phyloP scores from a whole-genome alignment of 495 filamentous ascomycete genomes.

The Daldinia caldariorum region DNA sequence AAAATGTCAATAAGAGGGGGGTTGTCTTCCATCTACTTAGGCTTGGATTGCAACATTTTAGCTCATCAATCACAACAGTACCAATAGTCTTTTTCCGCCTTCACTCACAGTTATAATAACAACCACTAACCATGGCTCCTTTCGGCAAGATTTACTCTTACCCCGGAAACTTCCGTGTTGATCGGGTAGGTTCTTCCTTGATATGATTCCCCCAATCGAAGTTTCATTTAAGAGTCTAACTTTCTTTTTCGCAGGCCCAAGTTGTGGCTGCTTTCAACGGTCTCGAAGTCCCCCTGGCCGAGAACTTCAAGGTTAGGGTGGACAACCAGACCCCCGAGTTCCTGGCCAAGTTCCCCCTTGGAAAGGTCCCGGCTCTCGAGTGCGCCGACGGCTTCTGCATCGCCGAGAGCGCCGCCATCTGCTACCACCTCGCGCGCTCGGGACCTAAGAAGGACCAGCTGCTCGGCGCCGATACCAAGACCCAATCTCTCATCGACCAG shows the following conservation, averaged over 20 bases:
- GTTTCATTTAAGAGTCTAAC: conserved; percentile 1
- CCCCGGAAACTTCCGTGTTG: conserved; percentile 58
- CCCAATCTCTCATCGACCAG: conserved; percentile 60
- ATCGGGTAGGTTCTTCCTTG: conserved; percentile 53
- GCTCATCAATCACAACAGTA: conserved; percentile 25
- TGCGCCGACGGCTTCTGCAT: conserved; percentile 62
- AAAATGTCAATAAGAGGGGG: neutral
- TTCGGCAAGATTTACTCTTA: conserved; percentile 64
- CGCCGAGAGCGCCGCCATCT: conserved; percentile 66
- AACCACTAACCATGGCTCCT: conserved; percentile 56
- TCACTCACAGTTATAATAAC: neutral
- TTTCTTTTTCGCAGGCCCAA: conserved; percentile 51
- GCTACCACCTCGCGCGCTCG: conserved; percentile 61
- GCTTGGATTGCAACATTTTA: conserved; percentile 42
- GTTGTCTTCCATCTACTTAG: neutral
- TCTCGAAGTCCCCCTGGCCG: conserved; percentile 54
- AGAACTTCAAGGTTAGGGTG: conserved; percentile 54
- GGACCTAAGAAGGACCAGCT: conserved; percentile 64
- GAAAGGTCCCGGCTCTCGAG: conserved; percentile 69
- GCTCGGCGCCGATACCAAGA: conserved; percentile 56
- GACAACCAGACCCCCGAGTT: conserved; percentile 63
- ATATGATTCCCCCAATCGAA: neutral
- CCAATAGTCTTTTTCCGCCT: neutral
- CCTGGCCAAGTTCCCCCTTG: conserved; percentile 68
- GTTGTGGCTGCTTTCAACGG: conserved; percentile 64